These are phyloP conservation scores for Metschnikowia gruessii DNA, from an alignment of 805 yeast genomes.

Conservation along the genomic window DNA sequence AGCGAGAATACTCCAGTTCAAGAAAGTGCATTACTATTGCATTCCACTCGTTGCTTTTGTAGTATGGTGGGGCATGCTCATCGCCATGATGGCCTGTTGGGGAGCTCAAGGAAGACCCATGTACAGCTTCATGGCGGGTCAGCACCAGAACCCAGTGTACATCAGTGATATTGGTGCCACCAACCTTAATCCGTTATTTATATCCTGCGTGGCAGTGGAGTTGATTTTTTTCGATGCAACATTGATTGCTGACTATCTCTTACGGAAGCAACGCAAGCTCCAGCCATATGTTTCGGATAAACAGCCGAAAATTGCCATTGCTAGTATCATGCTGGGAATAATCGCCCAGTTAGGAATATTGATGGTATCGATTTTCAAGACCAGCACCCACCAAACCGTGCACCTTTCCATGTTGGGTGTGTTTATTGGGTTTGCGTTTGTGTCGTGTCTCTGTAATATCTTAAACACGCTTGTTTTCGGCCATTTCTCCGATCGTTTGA, in stretches of 20 bases:
- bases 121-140: conserved; percentile 28
- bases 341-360: conserved; percentile 71
- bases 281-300: conserved; percentile 45
- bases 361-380: conserved; percentile 71
- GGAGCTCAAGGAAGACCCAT: conserved; percentile 73
- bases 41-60: conserved; percentile 65
- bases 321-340: conserved; percentile 42
- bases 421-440: conserved; percentile 64
- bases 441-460: conserved; percentile 42
- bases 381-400: conserved; percentile 51
- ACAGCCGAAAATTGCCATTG: conserved; percentile 44
- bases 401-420: conserved; percentile 69
- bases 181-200: conserved; percentile 77
- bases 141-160: conserved; percentile 54
- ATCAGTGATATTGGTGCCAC: conserved; percentile 89
- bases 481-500: conserved; percentile 32
- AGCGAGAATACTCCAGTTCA: background rate
- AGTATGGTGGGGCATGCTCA: conserved; percentile 90
- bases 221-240: conserved; percentile 69
- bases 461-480: conserved; percentile 39
- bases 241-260: conserved; percentile 56
- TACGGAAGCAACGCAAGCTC: conserved; percentile 56
- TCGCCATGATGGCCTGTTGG: conserved; percentile 77
- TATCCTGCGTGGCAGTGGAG: conserved; percentile 72
- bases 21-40: conserved; percentile 46